A percentile compares a stretch with the other conserved stretches of the same genome.
Evolutionary conservation across 2,329 filamentous ascomycete species (phyloP).

Genomic region (Mariannaea elegans): DNA sequence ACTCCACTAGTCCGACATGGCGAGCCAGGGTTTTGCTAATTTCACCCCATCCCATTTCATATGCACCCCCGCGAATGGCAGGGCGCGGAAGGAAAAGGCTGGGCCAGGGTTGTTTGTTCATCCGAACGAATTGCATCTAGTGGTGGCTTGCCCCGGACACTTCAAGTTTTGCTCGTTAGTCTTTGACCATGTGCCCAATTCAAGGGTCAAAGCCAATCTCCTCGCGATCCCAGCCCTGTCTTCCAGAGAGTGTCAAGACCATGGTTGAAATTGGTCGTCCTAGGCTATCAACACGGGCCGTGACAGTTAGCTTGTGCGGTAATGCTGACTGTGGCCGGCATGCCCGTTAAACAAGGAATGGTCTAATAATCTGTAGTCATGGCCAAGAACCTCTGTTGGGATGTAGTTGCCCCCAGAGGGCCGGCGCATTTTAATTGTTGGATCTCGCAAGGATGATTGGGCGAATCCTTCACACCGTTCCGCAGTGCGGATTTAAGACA

Average conservation of each 20-base stretch:
- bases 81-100: too few relatives aligned
- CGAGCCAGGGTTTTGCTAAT: constrained; percentile 19
- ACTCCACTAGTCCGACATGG: constrained; percentile 29
- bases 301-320: too few relatives aligned
- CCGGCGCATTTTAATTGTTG: background rate
- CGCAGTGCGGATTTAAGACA: constrained; percentile 25
- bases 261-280: too few relatives aligned
- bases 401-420: constrained; percentile 12
- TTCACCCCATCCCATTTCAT: constrained; percentile 28
- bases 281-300: too few relatives aligned
- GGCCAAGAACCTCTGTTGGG: background rate
- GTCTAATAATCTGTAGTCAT: background rate
- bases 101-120: background rate
- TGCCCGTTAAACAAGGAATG: background rate
- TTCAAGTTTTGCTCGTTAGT: constrained; percentile 17
- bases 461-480: constrained; percentile 23
- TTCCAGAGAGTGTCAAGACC: background rate
- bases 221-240: background rate
- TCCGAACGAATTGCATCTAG: constrained; percentile 2
- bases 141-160: constrained; percentile 13
- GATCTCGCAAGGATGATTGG: constrained; percentile 11
- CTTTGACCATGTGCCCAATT: too few relatives aligned
- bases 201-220: too few relatives aligned
- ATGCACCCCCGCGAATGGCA: constrained; percentile 33
- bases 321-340: background rate